Base-by-base conservation (phyloP, 2,329 filamentous ascomycete genomes). In the Diaporthe ilicicola region DNA sequence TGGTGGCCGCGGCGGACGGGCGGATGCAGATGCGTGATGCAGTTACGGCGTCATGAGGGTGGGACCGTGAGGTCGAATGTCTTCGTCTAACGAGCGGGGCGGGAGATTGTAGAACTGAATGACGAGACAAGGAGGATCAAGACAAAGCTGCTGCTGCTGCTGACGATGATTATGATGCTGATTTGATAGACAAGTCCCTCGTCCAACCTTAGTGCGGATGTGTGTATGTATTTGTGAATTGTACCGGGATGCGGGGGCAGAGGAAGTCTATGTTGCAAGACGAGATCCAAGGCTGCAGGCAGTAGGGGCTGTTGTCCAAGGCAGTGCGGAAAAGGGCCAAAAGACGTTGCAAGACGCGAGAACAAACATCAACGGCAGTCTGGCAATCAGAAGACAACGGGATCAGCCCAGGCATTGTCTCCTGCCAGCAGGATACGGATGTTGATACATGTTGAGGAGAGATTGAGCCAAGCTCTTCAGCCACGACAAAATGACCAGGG, bases 401-500 rank as follows among this genome's bases (percentile, higher is more conserved):
- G 32, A 13, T 13, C 13, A 27, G 59, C 22, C 10, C 29, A 17
- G 59, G 32, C 44, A 37, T 64, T 37, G 42, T 59, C 55, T 50
- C 59, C 59, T 64, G 59, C 59, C 59, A 50, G 59, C 59, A 64
- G 59, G 59, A 64, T n/a, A 50, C 50, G 59, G 48, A 64, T 64
- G 44, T 64, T 64, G 59, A 50, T 44, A 48, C n/a, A n/a, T n/a
- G 8, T 51, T 37, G 59, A 64, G 44, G 59, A 64, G 59, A 64
- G 34, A 50, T 50, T 64, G 44, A 50, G 44, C 59, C 59, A 64
- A 64, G 59, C 29, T 64, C 59, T 50, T 50, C 29, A 64, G 59
- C 59, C 59, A 64, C 59, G n/a, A n/a, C n/a, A n/a, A n/a, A n/a
- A n/a, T n/a, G n/a, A n/a, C 37, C 37, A 10, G 37, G 37, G 37